phyloP scores from a whole-genome alignment of 2,329 filamentous ascomycete species.

The Paecilomyces variotii region DNA sequence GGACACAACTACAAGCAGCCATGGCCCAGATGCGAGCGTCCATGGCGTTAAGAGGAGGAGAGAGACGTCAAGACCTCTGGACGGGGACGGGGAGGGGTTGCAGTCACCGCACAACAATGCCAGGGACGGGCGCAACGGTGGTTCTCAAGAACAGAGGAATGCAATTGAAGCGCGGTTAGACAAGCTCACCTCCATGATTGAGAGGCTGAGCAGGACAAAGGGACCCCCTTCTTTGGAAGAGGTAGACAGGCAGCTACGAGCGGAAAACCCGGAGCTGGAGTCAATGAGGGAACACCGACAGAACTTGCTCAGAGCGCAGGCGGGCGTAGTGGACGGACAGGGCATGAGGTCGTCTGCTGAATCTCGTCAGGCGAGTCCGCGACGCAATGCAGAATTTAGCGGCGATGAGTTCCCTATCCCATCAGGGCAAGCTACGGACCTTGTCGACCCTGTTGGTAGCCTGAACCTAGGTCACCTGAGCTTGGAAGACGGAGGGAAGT shows the following conservation, averaged over 20 bases:
- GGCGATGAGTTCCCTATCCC: constrained; percentile 37
- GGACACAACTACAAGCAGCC: constrained; percentile 8
- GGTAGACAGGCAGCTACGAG: constrained; percentile 12
- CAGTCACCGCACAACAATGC: constrained; percentile 24
- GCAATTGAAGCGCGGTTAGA: constrained; percentile 37
- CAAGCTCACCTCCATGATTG: constrained; percentile 38
- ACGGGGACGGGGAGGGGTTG: constrained; percentile 25
- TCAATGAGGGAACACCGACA: constrained; percentile 14
- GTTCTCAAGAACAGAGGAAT: constrained; percentile 21
- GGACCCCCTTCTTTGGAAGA: constrained; percentile 17
- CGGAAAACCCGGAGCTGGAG: constrained; percentile 6
- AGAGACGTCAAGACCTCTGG: constrained; percentile 17
- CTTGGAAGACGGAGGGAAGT: constrained; percentile 35
- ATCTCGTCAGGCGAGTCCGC: constrained; percentile 25
- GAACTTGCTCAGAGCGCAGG: background rate
- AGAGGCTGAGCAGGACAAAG: constrained; percentile 30
- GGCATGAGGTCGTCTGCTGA: constrained; percentile 7
- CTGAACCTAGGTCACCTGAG: constrained; percentile 36
- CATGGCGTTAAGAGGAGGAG: constrained; percentile 31
- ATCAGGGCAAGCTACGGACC: constrained; percentile 31
- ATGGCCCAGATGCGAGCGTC: constrained; percentile 7
- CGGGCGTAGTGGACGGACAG: constrained; percentile 3
- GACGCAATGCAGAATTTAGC: constrained; percentile 24
- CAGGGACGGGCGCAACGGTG: constrained; percentile 14
- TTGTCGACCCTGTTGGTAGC: constrained; percentile 35